Conservation (phyloP, 306 rosid species). For the Herpetospermum pedunculosum region DNA sequence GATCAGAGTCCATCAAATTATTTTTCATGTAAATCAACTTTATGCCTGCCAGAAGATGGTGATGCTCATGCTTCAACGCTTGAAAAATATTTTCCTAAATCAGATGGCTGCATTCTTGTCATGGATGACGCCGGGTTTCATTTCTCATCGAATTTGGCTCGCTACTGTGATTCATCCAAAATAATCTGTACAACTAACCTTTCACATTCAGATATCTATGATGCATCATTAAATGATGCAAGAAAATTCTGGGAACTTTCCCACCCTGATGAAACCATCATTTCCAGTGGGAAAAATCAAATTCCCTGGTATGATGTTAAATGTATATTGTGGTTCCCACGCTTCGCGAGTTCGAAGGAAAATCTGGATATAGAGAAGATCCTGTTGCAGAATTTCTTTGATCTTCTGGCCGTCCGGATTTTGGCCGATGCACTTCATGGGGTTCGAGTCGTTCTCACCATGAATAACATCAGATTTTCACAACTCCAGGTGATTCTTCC, state of each 20-base stretch:
- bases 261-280: constrained; percentile 55
- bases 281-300: constrained; percentile 37
- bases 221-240: constrained; percentile 34
- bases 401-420: constrained; percentile 52
- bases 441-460: constrained; percentile 53
- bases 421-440: constrained; percentile 39
- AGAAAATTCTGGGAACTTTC: constrained; percentile 55
- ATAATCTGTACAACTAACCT: constrained; percentile 51
- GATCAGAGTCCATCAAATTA: constrained; percentile 21
- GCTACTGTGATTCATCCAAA: constrained; percentile 39
- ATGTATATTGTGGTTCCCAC: constrained; percentile 67
- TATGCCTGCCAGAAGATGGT: constrained; percentile 41
- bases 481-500: constrained; percentile 51
- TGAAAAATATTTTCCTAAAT: constrained; percentile 30
- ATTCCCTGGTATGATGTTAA: constrained; percentile 61
- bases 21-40: constrained; percentile 21
- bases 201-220: constrained; percentile 28
- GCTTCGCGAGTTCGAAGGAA: constrained; percentile 35
- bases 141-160: constrained; percentile 37
- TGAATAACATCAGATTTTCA: constrained; percentile 70
- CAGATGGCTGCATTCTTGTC: constrained; percentile 44
- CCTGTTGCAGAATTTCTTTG: constrained; percentile 45
- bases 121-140: constrained; percentile 52
- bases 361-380: constrained; percentile 28
- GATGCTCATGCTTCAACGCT: constrained; percentile 30